A percentile compares a stretch with the other conserved stretches of the same genome.
Evolutionary conservation across 1,284 basidiomycete genomes (phyloP).

Genomic region (Heliocybe sulcata): DNA sequence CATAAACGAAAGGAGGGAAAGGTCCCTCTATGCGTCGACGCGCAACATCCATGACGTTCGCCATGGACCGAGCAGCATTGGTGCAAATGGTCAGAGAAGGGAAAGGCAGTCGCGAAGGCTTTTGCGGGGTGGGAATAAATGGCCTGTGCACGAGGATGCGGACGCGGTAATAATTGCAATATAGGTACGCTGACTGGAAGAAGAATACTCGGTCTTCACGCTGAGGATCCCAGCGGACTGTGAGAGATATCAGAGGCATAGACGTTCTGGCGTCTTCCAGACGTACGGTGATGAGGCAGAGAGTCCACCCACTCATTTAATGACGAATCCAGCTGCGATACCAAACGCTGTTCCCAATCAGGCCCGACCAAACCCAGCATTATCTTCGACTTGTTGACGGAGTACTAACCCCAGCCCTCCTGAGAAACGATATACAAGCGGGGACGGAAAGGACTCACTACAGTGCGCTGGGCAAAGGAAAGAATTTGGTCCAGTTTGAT

Average conservation of each 20-base stretch:
- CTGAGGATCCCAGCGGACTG: conserved; percentile 37
- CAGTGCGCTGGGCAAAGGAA: conserved; percentile 51
- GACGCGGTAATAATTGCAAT: conserved; percentile 34
- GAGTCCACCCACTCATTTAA: conserved; percentile 43
- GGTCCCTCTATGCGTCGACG: not conserved
- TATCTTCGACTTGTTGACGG: conserved; percentile 33
- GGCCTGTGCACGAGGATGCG: conserved; percentile 40
- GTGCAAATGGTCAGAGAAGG: conserved; percentile 45
- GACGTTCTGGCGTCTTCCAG: not conserved
- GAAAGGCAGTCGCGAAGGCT: conserved; percentile 19
- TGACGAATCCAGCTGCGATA: conserved; percentile 43
- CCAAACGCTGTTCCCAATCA: conserved; percentile 29
- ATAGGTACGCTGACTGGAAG: conserved; percentile 35
- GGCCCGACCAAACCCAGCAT: conserved; percentile 27
- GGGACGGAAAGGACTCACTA: conserved; percentile 30
- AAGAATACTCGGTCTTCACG: conserved; percentile 27
- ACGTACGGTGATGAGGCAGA: conserved; percentile 33
- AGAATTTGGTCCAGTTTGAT: conserved; percentile 58
- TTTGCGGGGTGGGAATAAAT: conserved; percentile 33
- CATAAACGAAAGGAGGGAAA: not conserved
- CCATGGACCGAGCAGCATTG: conserved; percentile 38
- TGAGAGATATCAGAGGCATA: not conserved
- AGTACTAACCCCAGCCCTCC: conserved; percentile 22
- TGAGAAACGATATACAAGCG: not conserved
- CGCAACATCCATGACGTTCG: conserved; percentile 23